Base-by-base conservation (phyloP, 495 filamentous ascomycete species). In the Lophiostoma macrostomum region DNA sequence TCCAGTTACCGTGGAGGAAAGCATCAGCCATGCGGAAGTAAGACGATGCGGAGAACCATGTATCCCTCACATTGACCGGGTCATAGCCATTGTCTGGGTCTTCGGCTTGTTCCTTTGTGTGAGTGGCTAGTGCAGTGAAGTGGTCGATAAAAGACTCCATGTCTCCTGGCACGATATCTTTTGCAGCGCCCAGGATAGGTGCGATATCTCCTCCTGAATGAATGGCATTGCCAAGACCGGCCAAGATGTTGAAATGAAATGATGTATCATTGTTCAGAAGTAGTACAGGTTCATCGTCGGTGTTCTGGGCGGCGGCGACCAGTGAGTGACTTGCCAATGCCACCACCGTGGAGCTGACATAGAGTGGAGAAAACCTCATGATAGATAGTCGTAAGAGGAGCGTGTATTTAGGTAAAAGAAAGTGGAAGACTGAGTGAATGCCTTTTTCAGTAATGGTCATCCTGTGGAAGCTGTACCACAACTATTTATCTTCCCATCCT, bases 11-110 rank as follows among this genome's bases (percentile, higher is more conserved):
- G 47, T 75, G 74, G 20, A 73, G 59, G 56, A 52, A 76, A 64
- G 73, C 74, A 48, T 74, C 71, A 5, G 74, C 73, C 0, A 35
- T 13, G 28, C 73, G 74, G 60, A 65, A 75, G 51, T 79, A 79
- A 20, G 44, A 71, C 4, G 74, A 58, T 5, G 68, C 67, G 10
- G 53, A 51, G 60, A 75, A 74, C 31, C 53, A 61, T 6, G 64
- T 51, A 28, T 70, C 62, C 7, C 73, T 60, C 0, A 64, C 67
- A 11, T 68, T 68, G 27, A 72, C 60, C 5, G 66, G 64, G 48
- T 48, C 44, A 50, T 11, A 66, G 57, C 12, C 61, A 45, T 30
- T 41, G 27, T 45, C 38, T 13, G 56, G 25, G 18, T 62, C 41
- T 16, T 56, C 46, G 4, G 53, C 61, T 13, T 42, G 7, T 7